These are phyloP conservation scores for Actinomortierella wolfii DNA, from an alignment of 371 early-diverging fungal genomes.

Conservation along the genomic window DNA sequence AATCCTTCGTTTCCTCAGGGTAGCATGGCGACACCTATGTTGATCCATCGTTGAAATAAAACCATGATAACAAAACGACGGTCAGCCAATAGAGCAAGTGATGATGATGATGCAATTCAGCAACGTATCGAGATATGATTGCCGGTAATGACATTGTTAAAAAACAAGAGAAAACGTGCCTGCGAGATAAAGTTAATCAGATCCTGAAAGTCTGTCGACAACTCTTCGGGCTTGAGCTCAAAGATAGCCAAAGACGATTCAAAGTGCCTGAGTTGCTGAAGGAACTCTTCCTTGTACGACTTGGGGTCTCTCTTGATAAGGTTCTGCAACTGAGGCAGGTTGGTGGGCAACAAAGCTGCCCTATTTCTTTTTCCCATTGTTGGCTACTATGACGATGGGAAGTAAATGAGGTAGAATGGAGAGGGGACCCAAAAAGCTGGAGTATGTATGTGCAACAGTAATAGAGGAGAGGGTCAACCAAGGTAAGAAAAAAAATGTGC, in stretches of 20 bases:
- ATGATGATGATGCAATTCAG: neutral
- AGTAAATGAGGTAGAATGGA: too few relatives aligned
- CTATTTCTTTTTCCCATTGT: slow-evolving; percentile 71
- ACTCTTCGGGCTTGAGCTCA: slow-evolving; percentile 85
- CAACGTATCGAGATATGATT: neutral
- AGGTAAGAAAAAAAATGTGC: too few relatives aligned
- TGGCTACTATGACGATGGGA: too few relatives aligned
- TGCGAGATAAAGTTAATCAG: slow-evolving; percentile 89
- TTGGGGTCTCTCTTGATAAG: slow-evolving; percentile 92
- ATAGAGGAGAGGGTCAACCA: too few relatives aligned
- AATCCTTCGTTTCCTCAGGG: slow-evolving; percentile 74
- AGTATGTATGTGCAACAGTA: too few relatives aligned
- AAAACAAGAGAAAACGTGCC: slow-evolving; percentile 42
- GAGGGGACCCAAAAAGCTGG: too few relatives aligned
- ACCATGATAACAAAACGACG: too few relatives aligned
- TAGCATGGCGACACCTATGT: slow-evolving; percentile 77
- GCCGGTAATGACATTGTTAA: neutral
- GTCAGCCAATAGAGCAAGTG: too few relatives aligned
- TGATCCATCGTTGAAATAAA: neutral
- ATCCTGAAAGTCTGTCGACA: slow-evolving; percentile 82
- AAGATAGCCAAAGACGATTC: slow-evolving; percentile 86
- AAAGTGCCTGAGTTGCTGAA: slow-evolving; percentile 91
- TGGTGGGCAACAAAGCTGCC: slow-evolving; percentile 75
- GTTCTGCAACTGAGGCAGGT: slow-evolving; percentile 97
- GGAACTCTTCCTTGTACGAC: slow-evolving; percentile 93